Evolutionary conservation across 1,284 basidiomycete species (phyloP).

Genomic region (Ceratobasidium sp.): DNA sequence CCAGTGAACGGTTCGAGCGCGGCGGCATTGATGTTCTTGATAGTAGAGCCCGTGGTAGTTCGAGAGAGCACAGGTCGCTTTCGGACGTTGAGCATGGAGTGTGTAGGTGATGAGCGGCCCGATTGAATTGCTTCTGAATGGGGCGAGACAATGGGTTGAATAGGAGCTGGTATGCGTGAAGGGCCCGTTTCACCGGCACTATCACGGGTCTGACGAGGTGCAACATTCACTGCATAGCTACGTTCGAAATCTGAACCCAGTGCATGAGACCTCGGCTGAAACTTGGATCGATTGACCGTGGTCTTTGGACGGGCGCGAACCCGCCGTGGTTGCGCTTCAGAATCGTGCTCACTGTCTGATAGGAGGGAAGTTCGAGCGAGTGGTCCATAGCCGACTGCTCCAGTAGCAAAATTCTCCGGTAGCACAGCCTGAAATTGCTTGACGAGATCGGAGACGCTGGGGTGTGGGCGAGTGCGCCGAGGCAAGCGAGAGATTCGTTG

Average conservation of each 20-base stretch:
- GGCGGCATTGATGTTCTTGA: slow-evolving; percentile 16
- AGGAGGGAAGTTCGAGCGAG: slow-evolving; percentile 42
- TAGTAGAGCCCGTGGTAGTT: slow-evolving; percentile 28
- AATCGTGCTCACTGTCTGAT: slow-evolving; percentile 52
- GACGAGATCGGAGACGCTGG: slow-evolving; percentile 82
- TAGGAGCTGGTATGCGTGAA: slow-evolving; percentile 60
- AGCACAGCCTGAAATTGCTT: slow-evolving; percentile 79
- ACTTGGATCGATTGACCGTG: slow-evolving; percentile 27
- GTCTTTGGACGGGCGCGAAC: slow-evolving; percentile 50
- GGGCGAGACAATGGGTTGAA: slow-evolving; percentile 64
- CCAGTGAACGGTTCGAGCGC: slow-evolving; percentile 8
- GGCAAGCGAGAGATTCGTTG: slow-evolving; percentile 68
- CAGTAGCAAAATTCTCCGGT: slow-evolving; percentile 51
- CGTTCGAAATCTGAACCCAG: slow-evolving; percentile 81
- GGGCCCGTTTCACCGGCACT: slow-evolving; percentile 23
- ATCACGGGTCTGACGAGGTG: slow-evolving; percentile 62
- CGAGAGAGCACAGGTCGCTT: slow-evolving; percentile 37
- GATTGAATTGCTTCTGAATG: slow-evolving; percentile 4
- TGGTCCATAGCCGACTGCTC: slow-evolving; percentile 42
- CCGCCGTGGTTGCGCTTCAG: slow-evolving; percentile 46
- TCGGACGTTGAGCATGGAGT: slow-evolving; percentile 17
- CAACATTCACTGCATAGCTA: slow-evolving; percentile 86
- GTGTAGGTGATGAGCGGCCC: slow-evolving; percentile 26
- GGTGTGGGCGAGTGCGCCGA: slow-evolving; percentile 61
- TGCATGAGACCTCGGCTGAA: slow-evolving; percentile 45